These are phyloP conservation scores for Loxodes magnus DNA, from an alignment of 73 alveolate species.

Conservation along the genomic window DNA sequence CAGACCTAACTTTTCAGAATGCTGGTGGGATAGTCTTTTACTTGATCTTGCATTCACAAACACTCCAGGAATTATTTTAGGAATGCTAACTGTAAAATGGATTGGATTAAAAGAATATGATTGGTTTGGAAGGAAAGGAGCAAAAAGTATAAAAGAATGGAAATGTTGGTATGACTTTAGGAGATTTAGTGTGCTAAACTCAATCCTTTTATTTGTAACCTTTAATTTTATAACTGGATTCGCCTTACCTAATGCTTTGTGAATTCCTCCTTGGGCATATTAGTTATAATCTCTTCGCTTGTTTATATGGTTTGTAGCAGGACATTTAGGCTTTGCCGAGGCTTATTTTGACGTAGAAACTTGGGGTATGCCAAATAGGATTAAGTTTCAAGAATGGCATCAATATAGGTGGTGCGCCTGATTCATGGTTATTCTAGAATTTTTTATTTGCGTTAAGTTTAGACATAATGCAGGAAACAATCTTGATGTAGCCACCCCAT, in stretches of 20 bases:
- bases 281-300: constrained; percentile 41
- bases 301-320: constrained; percentile 61
- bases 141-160: constrained; percentile 49
- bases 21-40: constrained; percentile 64
- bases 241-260: constrained; percentile 55
- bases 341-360: constrained; percentile 40
- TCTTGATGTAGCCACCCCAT: constrained; percentile 22
- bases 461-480: constrained; percentile 44
- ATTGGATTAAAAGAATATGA: constrained; percentile 51
- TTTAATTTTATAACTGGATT: constrained; percentile 62
- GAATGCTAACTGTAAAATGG: constrained; percentile 19
- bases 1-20: constrained; percentile 51
- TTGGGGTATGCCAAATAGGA: constrained; percentile 46
- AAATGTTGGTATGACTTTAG: constrained; percentile 44
- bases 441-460: constrained; percentile 41
- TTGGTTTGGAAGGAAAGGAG: constrained; percentile 65
- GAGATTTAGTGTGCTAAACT: constrained; percentile 46
- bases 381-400: constrained; percentile 38
- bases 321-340: constrained; percentile 55
- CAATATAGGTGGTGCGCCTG: constrained; percentile 48
- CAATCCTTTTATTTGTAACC: constrained; percentile 34
- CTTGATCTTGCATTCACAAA: constrained; percentile 37
- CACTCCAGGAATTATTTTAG: constrained; percentile 42
- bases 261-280: constrained; percentile 65
- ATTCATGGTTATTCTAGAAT: constrained; percentile 43